phyloP scores from a whole-genome alignment of 192 early-diverging fungal genomes.

The Spizellomyces sp. region DNA sequence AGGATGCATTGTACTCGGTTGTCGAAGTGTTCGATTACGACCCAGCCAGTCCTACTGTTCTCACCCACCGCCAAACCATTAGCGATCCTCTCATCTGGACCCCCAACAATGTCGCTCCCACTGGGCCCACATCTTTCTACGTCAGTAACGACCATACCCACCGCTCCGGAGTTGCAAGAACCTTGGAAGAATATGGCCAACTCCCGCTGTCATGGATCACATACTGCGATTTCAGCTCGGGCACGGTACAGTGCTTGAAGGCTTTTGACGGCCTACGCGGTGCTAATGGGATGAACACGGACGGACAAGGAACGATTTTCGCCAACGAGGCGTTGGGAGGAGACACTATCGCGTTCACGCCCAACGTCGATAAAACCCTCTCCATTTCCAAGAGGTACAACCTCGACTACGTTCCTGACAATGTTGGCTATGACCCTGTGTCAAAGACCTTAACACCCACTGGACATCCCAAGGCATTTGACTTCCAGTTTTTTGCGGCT shows the following conservation, averaged over 20 bases:
- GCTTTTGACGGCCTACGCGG: conserved; percentile 17
- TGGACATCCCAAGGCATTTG: conserved; percentile 17
- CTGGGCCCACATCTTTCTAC: conserved; percentile 19
- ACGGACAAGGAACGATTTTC: conserved; percentile 1
- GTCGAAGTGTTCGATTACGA: conserved; percentile 22
- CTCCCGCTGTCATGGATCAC: conserved; percentile 5
- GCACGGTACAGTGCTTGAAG: background rate
- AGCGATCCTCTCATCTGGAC: conserved; percentile 14
- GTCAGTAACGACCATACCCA: conserved; percentile 23
- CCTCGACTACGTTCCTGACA: conserved; percentile 23
- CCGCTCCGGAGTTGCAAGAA: conserved; percentile 5
- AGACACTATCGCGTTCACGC: conserved; percentile 10
- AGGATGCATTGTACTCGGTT: conserved; percentile 19
- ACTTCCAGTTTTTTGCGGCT: conserved; percentile 18
- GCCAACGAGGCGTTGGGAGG: conserved; percentile 16
- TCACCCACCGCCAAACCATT: conserved; percentile 14
- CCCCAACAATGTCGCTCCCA: conserved; percentile 24
- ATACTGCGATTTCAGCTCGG: conserved; percentile 18
- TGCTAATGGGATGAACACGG: conserved; percentile 25
- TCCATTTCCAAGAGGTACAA: conserved; percentile 14
- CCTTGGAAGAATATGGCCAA: conserved; percentile 19
- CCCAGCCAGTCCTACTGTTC: conserved; percentile 5
- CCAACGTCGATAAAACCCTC: conserved; percentile 13
- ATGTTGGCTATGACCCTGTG: conserved; percentile 14
- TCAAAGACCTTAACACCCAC: conserved; percentile 13